phyloP scores from a whole-genome alignment of 257 asterid species.

The Echites panduratus region DNA sequence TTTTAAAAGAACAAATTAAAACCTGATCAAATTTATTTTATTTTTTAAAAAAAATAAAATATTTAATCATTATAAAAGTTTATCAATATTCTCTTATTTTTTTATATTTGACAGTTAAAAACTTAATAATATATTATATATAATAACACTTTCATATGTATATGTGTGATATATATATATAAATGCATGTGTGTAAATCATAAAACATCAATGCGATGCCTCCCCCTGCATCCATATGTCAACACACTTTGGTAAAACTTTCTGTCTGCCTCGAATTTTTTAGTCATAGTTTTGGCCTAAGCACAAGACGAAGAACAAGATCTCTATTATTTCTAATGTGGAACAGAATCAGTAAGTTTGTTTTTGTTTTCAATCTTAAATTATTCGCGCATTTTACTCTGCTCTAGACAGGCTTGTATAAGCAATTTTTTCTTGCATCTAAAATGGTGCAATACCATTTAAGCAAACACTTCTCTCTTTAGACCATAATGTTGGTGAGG shows the following conservation, averaged over 20 bases:
- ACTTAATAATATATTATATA: too few relatives aligned
- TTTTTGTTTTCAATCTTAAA: not conserved
- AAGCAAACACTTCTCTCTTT: not conserved
- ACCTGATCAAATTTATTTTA: too few relatives aligned
- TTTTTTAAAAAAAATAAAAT: too few relatives aligned
- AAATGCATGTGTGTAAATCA: too few relatives aligned
- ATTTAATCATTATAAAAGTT: too few relatives aligned
- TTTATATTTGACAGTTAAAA: too few relatives aligned
- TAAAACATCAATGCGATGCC: not conserved
- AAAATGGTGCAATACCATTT: not conserved
- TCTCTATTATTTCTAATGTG: not conserved
- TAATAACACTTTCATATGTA: too few relatives aligned
- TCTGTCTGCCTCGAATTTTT: not conserved
- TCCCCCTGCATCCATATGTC: not conserved
- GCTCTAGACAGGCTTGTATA: not conserved
- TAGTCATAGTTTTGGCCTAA: not conserved
- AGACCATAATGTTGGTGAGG: constrained; percentile 9
- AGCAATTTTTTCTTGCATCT: not conserved
- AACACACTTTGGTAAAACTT: not conserved
- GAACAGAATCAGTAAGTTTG: not conserved
- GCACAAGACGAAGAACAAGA: not conserved
- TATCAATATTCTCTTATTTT: too few relatives aligned
- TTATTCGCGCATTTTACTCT: not conserved
- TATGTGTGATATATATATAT: too few relatives aligned
- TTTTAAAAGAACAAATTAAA: too few relatives aligned